Evolutionary conservation across 2,329 filamentous ascomycete species (phyloP).

Genomic region (Exophiala xenobiotica): DNA sequence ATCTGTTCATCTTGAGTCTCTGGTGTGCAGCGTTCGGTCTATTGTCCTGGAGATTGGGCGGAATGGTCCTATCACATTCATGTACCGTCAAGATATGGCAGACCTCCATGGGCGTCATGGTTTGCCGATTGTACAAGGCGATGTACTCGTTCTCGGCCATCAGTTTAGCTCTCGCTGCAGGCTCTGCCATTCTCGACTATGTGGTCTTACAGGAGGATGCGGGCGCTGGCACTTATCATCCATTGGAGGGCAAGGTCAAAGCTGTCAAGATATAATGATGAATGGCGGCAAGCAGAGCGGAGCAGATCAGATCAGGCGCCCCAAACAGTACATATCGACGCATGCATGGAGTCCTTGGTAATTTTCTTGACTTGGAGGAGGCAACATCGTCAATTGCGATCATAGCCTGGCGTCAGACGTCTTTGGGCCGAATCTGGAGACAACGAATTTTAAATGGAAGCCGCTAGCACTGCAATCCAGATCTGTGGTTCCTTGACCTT

Average conservation of each 20-base stretch:
- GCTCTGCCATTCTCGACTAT: not conserved
- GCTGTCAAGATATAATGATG: not conserved
- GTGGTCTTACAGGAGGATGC: not conserved
- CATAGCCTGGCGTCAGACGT: too few species aligned
- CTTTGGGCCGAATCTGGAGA: too few species aligned
- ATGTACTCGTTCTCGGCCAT: conserved; percentile 51
- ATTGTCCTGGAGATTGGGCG: conserved; percentile 34
- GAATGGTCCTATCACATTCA: conserved; percentile 20
- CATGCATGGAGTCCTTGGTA: too few species aligned
- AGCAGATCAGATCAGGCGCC: conserved; percentile 5
- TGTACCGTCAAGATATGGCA: conserved; percentile 53
- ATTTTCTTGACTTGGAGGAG: too few species aligned
- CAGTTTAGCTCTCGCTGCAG: conserved; percentile 40
- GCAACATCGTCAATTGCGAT: too few species aligned
- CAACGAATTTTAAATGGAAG: too few species aligned
- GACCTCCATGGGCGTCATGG: conserved; percentile 51
- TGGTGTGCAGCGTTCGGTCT: conserved; percentile 55
- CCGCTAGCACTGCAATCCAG: not conserved
- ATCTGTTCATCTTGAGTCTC: conserved; percentile 52
- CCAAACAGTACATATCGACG: too few species aligned
- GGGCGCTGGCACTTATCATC: not conserved
- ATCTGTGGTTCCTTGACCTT: not conserved
- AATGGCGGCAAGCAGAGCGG: not conserved
- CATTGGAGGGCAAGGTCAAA: not conserved
- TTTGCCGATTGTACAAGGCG: conserved; percentile 58